Conservation (phyloP, 2,329 filamentous ascomycete species). For the Myriangium duriaei region DNA sequence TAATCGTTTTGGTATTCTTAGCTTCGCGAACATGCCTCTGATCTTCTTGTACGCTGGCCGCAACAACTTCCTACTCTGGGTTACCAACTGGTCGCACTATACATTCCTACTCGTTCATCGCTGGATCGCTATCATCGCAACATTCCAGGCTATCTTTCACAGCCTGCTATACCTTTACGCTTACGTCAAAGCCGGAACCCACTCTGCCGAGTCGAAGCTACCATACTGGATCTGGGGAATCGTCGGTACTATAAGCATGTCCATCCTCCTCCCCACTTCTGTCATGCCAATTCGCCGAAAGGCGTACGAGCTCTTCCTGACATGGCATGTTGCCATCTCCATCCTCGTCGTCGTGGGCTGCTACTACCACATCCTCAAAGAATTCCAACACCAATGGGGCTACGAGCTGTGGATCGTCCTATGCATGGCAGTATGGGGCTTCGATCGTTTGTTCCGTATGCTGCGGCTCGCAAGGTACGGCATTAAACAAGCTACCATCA, state of each 20-base stretch:
- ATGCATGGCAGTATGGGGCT: conserved; percentile 32
- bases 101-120: conserved; percentile 40
- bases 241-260: conserved; percentile 25
- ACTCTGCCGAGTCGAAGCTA: conserved; percentile 17
- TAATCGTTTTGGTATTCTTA: conserved; percentile 24
- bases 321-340: conserved; percentile 31
- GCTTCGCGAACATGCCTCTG: conserved; percentile 31
- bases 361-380: conserved; percentile 31
- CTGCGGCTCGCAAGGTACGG: conserved; percentile 28
- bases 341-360: conserved; percentile 31
- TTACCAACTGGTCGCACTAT: conserved; percentile 38
- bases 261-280: conserved; percentile 23
- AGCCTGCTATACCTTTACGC: conserved; percentile 29
- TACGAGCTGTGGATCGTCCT: conserved; percentile 38
- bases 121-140: conserved; percentile 36
- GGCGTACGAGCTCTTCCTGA: conserved; percentile 35
- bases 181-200: conserved; percentile 20
- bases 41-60: conserved; percentile 34
- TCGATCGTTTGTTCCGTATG: conserved; percentile 34
- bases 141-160: conserved; percentile 36
- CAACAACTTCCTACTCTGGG: conserved; percentile 37
- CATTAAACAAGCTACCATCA: conserved; percentile 26
- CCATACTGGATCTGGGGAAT: conserved; percentile 36
- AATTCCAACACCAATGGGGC: conserved; percentile 29
- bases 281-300: conserved; percentile 26